phyloP scores from a whole-genome alignment of 2,329 filamentous ascomycete genomes.

The Geoglossum cookeanum region DNA sequence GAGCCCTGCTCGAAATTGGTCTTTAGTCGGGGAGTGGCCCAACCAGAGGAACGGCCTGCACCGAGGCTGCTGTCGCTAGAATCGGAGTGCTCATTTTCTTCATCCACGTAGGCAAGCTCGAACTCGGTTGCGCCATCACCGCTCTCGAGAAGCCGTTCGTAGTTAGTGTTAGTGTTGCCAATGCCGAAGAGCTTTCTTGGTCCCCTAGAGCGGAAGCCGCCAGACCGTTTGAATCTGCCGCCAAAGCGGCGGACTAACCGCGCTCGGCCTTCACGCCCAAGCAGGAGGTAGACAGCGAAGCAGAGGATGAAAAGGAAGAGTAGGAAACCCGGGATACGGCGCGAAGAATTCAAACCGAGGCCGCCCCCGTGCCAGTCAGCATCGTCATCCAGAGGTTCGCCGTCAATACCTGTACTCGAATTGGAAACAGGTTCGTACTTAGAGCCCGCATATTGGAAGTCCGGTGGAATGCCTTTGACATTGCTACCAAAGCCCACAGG shows the following conservation, averaged over 20 bases:
- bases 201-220: neutral
- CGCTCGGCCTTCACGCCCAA: conserved; percentile 48
- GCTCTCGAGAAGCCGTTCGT: conserved; percentile 75
- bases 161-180: conserved; percentile 32
- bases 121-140: conserved; percentile 51
- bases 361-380: conserved; percentile 39
- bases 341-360: conserved; percentile 42
- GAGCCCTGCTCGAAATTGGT: conserved; percentile 8
- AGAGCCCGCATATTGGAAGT: conserved; percentile 72
- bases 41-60: conserved; percentile 42
- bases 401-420: conserved; percentile 15
- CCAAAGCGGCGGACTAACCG: conserved; percentile 7
- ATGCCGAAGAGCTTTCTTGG: conserved; percentile 41
- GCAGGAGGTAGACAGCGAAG: conserved; percentile 51
- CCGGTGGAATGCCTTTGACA: conserved; percentile 40
- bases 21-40: conserved; percentile 45
- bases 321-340: conserved; percentile 53
- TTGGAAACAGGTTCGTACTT: conserved; percentile 19
- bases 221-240: neutral
- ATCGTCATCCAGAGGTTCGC: conserved; percentile 14
- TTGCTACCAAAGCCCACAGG: conserved; percentile 93
- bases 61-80: conserved; percentile 35
- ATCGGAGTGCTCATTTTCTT: conserved; percentile 43
- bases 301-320: conserved; percentile 58
- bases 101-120: conserved; percentile 51